phyloP scores from a whole-genome alignment of 306 rosid species.

The Medicago lupulina region DNA sequence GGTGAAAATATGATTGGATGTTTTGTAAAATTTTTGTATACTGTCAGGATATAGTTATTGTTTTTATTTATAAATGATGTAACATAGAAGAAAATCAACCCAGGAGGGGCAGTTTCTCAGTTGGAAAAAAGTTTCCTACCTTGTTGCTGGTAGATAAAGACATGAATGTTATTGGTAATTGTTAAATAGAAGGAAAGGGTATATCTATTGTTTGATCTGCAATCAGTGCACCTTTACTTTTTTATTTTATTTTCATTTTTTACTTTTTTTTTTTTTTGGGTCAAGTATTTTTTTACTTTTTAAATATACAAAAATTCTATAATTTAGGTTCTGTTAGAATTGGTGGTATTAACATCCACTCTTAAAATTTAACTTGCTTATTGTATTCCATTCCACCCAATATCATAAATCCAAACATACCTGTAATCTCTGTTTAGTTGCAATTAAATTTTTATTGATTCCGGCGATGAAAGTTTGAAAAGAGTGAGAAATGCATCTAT shows the following conservation, averaged over 20 bases:
- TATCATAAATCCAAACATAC: background rate
- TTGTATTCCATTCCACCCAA: background rate
- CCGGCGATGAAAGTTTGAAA: too few relatives aligned
- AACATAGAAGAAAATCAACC: constrained; percentile 20
- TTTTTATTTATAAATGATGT: constrained; percentile 22
- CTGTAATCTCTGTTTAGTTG: background rate
- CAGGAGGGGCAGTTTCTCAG: constrained; percentile 33
- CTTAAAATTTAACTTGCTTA: too few relatives aligned
- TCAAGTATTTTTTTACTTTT: too few relatives aligned
- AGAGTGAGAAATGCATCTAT: too few relatives aligned
- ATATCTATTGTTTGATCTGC: constrained; percentile 33
- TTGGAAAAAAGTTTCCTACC: constrained; percentile 28
- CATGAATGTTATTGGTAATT: constrained; percentile 22
- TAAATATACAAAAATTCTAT: constrained; percentile 22
- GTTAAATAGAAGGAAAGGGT: constrained; percentile 24
- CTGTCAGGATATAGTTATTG: background rate
- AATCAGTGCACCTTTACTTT: too few relatives aligned
- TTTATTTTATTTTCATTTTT: too few relatives aligned
- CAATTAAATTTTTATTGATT: background rate
- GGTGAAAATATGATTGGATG: constrained; percentile 10
- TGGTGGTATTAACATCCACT: background rate
- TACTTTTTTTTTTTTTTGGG: too few relatives aligned
- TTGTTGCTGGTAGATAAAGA: constrained; percentile 27
- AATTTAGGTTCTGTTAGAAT: background rate
- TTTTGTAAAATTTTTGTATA: background rate